Percentiles rank a stretch among this genome's conserved stretches.
Evolutionary conservation across 2,329 filamentous ascomycete species (phyloP).

Genomic region (Thermoascus crustaceus): DNA sequence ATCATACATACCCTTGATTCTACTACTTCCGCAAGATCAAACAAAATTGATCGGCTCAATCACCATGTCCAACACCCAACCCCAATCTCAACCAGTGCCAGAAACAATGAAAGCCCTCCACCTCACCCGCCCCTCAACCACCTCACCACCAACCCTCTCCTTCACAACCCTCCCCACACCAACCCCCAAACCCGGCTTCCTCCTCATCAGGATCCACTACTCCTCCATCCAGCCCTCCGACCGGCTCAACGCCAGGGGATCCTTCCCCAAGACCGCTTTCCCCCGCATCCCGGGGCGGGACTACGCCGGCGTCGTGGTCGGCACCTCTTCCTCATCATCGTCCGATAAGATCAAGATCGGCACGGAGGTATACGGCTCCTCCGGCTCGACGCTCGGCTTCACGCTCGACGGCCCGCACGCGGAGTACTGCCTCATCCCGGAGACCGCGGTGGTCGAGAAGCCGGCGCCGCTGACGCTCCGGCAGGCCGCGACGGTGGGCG

Average conservation of each 20-base stretch:
- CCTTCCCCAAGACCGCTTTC: slow-evolving; percentile 21
- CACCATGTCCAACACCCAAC: neutral
- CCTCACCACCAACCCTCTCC: neutral
- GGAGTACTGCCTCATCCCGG: slow-evolving; percentile 16
- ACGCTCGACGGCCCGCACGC: slow-evolving; percentile 19
- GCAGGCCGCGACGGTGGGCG: slow-evolving; percentile 21
- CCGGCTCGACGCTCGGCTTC: slow-evolving; percentile 18
- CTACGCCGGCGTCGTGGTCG: slow-evolving; percentile 21
- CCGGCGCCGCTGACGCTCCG: slow-evolving; percentile 12
- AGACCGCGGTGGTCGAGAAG: slow-evolving; percentile 13
- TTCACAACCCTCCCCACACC: slow-evolving; percentile 10
- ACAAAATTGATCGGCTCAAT: too few species aligned
- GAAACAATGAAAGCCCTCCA: neutral
- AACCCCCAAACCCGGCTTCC: slow-evolving; percentile 10
- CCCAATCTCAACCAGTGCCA: neutral
- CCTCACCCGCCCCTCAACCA: neutral
- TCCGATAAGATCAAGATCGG: slow-evolving; percentile 14
- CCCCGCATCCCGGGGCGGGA: slow-evolving; percentile 23
- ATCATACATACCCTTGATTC: too few species aligned
- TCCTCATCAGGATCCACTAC: slow-evolving; percentile 20
- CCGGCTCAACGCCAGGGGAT: slow-evolving; percentile 23
- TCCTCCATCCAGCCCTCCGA: slow-evolving; percentile 23
- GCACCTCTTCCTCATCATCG: slow-evolving; percentile 10
- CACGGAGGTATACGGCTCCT: slow-evolving; percentile 22
- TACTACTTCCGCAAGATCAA: too few species aligned